Conservation (phyloP, 1,284 basidiomycete species). For the Bondarzewia mesenterica region DNA sequence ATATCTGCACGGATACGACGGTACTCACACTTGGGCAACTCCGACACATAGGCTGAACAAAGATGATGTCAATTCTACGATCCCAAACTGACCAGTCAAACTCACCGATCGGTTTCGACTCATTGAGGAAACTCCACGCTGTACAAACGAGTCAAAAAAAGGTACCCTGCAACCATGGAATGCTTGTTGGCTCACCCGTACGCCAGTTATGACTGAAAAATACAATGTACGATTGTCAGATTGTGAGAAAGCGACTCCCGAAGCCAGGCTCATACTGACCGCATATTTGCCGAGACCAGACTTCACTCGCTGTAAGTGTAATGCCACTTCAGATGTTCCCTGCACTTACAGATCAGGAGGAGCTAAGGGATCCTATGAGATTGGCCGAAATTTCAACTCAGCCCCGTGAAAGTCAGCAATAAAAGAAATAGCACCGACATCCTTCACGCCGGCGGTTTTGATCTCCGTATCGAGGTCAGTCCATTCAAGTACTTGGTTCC, state of each 20-base stretch:
- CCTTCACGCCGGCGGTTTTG: slow-evolving; percentile 51
- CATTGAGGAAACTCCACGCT: slow-evolving; percentile 23
- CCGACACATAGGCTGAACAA: slow-evolving; percentile 22
- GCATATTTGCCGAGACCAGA: slow-evolving; percentile 46
- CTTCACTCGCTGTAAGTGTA: slow-evolving; percentile 26
- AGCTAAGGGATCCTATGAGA: slow-evolving; percentile 44
- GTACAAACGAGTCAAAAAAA: slow-evolving; percentile 1
- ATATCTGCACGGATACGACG: not conserved
- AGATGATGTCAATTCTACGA: not conserved
- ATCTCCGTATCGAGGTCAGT: slow-evolving; percentile 53
- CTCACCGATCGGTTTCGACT: slow-evolving; percentile 17
- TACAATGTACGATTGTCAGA: not conserved
- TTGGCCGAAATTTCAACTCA: no score
- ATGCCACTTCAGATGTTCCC: not conserved
- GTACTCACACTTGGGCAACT: slow-evolving; percentile 24
- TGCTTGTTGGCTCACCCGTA: slow-evolving; percentile 18
- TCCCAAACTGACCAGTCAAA: not conserved
- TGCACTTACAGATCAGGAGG: slow-evolving; percentile 46
- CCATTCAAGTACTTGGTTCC: slow-evolving; percentile 55
- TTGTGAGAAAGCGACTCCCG: not conserved
- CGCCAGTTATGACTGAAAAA: slow-evolving; percentile 39
- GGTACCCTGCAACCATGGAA: no score
- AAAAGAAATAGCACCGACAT: slow-evolving; percentile 29
- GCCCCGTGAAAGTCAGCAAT: no score
- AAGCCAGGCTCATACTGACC: slow-evolving; percentile 17